Evolutionary conservation across 306 rosid species (phyloP).

Genomic region (Vigna mungo): DNA sequence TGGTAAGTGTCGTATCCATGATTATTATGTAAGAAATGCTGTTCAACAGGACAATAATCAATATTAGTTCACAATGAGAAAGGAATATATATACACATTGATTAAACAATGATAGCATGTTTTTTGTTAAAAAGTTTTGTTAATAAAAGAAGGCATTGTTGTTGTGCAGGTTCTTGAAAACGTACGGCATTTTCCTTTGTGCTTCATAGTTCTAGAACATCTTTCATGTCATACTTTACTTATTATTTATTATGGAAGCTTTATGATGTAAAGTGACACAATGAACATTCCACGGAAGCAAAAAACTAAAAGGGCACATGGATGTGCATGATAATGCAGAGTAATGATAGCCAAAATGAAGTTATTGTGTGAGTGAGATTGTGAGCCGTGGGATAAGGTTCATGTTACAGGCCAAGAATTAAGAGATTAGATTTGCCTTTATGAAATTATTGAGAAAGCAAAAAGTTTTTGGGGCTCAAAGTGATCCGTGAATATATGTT

Average conservation of each 20-base stretch:
- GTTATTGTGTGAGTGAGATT: slow-evolving; percentile 25
- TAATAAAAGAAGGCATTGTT: not conserved
- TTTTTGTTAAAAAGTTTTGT: not conserved
- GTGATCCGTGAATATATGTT: slow-evolving; percentile 66
- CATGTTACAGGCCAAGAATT: slow-evolving; percentile 42
- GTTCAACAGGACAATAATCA: slow-evolving; percentile 22
- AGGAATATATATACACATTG: not conserved
- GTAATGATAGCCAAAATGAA: slow-evolving; percentile 34
- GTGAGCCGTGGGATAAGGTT: slow-evolving; percentile 47
- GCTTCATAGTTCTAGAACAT: not conserved
- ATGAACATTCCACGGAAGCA: slow-evolving; percentile 43
- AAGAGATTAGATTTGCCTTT: slow-evolving; percentile 42
- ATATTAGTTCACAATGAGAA: not conserved
- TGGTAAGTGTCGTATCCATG: slow-evolving; percentile 29
- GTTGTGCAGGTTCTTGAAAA: slow-evolving; percentile 12
- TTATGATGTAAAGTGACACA: slow-evolving; percentile 27
- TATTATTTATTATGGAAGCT: slow-evolving; percentile 34
- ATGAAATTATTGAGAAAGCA: slow-evolving; percentile 39
- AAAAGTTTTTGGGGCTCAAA: slow-evolving; percentile 48
- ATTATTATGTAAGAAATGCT: slow-evolving; percentile 33
- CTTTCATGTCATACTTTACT: slow-evolving; percentile 15
- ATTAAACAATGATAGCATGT: not conserved
- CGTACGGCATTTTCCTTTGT: not conserved
- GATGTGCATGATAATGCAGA: slow-evolving; percentile 39
- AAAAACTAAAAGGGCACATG: slow-evolving; percentile 50